phyloP scores from a whole-genome alignment of 306 rosid species.

The Elaeagnus macrophylla region DNA sequence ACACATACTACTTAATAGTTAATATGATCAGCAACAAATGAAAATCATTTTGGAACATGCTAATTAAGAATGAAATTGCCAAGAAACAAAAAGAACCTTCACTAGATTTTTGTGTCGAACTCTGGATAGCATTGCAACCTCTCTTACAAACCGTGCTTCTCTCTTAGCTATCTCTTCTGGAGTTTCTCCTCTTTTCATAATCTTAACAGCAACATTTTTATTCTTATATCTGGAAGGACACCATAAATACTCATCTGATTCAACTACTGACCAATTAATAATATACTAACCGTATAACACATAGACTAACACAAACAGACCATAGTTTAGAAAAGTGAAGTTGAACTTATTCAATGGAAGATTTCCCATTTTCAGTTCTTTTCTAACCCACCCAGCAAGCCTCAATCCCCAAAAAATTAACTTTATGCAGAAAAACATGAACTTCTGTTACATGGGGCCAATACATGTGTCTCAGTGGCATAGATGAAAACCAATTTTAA shows the following conservation, averaged over 20 bases:
- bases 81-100: conserved; percentile 38
- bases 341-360: background rate
- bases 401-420: conserved; percentile 3
- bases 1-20: too few relatives aligned
- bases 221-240: conserved; percentile 37
- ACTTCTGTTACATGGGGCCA: background rate
- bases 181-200: conserved; percentile 36
- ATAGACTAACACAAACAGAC: background rate
- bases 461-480: too few relatives aligned
- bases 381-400: conserved; percentile 4
- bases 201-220: conserved; percentile 44
- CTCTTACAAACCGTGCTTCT: conserved; percentile 76
- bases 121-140: conserved; percentile 78
- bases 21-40: background rate
- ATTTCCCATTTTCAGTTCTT: conserved; percentile 2
- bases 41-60: conserved; percentile 1
- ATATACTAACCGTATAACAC: background rate
- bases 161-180: conserved; percentile 42
- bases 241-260: background rate
- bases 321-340: background rate
- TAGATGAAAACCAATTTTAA: too few relatives aligned
- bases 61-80: background rate
- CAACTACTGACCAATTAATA: background rate
- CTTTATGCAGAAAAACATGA: background rate
- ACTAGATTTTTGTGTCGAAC: conserved; percentile 91